These are phyloP conservation scores for Lomentospora prolificans DNA, from an alignment of 2,329 filamentous ascomycete genomes.

Conservation along the genomic window DNA sequence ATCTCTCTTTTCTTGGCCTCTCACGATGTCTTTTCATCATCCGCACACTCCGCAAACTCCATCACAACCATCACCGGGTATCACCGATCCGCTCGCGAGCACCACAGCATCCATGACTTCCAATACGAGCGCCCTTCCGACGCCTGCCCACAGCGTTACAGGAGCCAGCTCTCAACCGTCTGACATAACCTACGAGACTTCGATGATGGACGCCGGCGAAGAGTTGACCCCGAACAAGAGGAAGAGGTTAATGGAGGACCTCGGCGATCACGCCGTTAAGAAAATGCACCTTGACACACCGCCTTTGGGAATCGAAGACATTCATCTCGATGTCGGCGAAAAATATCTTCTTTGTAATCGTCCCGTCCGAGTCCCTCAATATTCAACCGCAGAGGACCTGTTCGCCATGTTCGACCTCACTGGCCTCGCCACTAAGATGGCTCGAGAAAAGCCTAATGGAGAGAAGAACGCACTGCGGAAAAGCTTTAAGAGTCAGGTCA, in stretches of 20 bases:
- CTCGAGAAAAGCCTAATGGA: conserved; percentile 53
- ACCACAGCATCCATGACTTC: conserved; percentile 41
- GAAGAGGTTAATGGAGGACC: conserved; percentile 48
- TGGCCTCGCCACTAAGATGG: conserved; percentile 49
- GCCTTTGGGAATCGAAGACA: conserved; percentile 48
- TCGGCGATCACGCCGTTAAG: conserved; percentile 47
- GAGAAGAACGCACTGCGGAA: conserved; percentile 59
- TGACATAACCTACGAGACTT: conserved; percentile 29
- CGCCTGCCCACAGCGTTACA: conserved; percentile 54
- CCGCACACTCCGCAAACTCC: conserved; percentile 60
- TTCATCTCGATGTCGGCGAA: conserved; percentile 56
- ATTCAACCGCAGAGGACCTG: conserved; percentile 38
- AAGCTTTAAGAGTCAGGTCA: conserved; percentile 60
- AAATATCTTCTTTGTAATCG: conserved; percentile 55
- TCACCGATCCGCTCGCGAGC: conserved; percentile 40
- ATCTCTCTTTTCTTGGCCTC: conserved; percentile 11
- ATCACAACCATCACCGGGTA: conserved; percentile 49
- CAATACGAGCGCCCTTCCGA: conserved; percentile 45
- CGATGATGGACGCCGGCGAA: conserved; percentile 30
- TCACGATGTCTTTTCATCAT: conserved; percentile 52
- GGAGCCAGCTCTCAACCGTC: conserved; percentile 36
- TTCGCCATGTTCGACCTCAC: conserved; percentile 49
- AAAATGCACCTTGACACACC: conserved; percentile 47
- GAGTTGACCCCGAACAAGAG: conserved; percentile 47
- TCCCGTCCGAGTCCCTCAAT: conserved; percentile 5